Evolutionary conservation across 768 basidiomycete genomes (phyloP).

Genomic region (Gautieria morchelliformis): DNA sequence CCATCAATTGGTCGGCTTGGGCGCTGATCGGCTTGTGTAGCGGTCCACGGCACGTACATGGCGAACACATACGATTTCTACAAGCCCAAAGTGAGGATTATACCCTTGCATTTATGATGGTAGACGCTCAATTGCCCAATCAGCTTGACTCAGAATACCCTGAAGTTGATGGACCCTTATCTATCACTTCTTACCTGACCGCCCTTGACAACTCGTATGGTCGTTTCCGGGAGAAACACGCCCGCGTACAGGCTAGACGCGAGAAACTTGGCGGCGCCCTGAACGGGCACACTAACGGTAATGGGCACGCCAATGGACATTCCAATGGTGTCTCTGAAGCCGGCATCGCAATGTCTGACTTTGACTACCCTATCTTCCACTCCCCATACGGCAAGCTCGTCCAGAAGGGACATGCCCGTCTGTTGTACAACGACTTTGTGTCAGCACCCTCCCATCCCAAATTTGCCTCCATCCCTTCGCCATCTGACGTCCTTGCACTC

Average conservation of each 20-base stretch:
- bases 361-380: slow-evolving; percentile 96
- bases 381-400: slow-evolving; percentile 98
- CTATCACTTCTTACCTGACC: slow-evolving; percentile 89
- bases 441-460: slow-evolving; percentile 57
- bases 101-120: no score
- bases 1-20: slow-evolving; percentile 2
- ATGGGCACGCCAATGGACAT: slow-evolving; percentile 27
- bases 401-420: slow-evolving; percentile 90
- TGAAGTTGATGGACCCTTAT: slow-evolving; percentile 94
- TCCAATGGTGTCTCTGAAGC: slow-evolving; percentile 22
- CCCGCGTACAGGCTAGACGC: slow-evolving; percentile 35
- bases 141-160: slow-evolving; percentile 85
- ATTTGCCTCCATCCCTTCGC: slow-evolving; percentile 60
- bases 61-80: slow-evolving; percentile 98
- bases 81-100: slow-evolving; percentile 60
- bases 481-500: slow-evolving; percentile 59
- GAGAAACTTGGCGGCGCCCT: slow-evolving; percentile 15
- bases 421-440: slow-evolving; percentile 89
- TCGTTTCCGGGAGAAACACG: slow-evolving; percentile 73
- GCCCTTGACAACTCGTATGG: slow-evolving; percentile 87
- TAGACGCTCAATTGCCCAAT: background rate
- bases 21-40: slow-evolving; percentile 31
- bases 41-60: slow-evolving; percentile 95
- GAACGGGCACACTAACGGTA: slow-evolving; percentile 17
- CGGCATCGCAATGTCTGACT: slow-evolving; percentile 65